Evolutionary conservation across 1,284 basidiomycete genomes (phyloP).

Genomic region (Tylopilus sp.): DNA sequence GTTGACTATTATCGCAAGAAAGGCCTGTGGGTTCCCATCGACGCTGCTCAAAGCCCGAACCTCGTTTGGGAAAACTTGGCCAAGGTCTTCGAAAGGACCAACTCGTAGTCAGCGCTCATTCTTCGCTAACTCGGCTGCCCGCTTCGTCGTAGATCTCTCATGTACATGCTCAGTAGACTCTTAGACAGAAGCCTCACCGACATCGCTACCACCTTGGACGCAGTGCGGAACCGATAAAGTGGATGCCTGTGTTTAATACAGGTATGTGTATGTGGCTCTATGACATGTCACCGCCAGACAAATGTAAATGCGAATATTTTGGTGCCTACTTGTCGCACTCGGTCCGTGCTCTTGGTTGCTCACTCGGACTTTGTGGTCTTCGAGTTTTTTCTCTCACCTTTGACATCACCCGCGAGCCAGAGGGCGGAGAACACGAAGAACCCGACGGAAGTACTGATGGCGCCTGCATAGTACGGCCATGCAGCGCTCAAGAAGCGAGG

Average conservation of each 20-base stretch:
- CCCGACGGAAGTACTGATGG: conserved; percentile 79
- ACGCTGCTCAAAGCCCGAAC: conserved; percentile 89
- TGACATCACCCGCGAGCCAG: conserved; percentile 79
- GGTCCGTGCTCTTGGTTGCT: conserved; percentile 4
- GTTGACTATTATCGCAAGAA: conserved; percentile 96
- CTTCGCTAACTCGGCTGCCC: background rate
- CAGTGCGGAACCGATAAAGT: background rate
- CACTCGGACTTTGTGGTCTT: conserved; percentile 54
- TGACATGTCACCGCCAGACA: conserved; percentile 1
- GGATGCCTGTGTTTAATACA: conserved; percentile 11
- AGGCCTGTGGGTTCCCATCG: conserved; percentile 85
- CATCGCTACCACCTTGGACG: background rate
- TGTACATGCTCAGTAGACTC: conserved; percentile 27
- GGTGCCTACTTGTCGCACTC: background rate
- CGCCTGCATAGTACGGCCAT: conserved; percentile 92
- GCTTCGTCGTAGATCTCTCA: conserved; percentile 22
- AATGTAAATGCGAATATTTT: conserved; percentile 9
- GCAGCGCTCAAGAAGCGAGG: conserved; percentile 91
- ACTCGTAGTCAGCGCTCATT: conserved; percentile 13
- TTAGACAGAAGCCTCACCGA: conserved; percentile 10
- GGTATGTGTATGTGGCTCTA: conserved; percentile 23
- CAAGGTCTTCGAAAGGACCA: conserved; percentile 47
- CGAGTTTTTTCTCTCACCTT: conserved; percentile 40
- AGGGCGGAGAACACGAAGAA: conserved; percentile 82
- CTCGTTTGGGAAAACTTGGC: conserved; percentile 88